Evolutionary conservation across 164 flowering plant genomes (phyloP).

Genomic region (Piper betle): DNA sequence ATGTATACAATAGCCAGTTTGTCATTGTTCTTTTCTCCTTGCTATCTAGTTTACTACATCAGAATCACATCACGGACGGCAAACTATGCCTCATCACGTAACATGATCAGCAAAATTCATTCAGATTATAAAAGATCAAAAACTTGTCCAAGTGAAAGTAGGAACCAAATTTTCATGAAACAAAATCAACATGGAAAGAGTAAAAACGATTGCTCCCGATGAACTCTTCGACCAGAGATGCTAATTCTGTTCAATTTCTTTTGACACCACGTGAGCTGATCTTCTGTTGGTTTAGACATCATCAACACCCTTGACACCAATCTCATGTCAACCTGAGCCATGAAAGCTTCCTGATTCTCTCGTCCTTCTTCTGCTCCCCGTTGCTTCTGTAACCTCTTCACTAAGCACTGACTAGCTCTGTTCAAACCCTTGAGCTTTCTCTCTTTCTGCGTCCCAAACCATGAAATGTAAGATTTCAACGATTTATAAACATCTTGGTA

Average conservation of each 20-base stretch:
- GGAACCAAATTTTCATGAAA: not conserved
- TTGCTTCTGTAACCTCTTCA: constrained; percentile 55
- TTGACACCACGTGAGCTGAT: constrained; percentile 69
- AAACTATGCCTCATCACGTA: too few species aligned
- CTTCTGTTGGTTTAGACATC: constrained; percentile 52
- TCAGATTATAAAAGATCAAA: too few species aligned
- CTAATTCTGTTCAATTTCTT: constrained; percentile 39
- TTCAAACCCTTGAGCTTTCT: constrained; percentile 46
- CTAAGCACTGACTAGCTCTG: constrained; percentile 59
- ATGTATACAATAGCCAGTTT: too few species aligned
- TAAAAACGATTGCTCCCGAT: constrained; percentile 52
- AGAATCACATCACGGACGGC: too few species aligned
- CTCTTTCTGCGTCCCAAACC: constrained; percentile 59
- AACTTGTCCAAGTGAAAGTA: too few species aligned
- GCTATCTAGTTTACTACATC: too few species aligned
- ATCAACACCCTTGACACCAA: constrained; percentile 57
- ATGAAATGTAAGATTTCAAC: not conserved
- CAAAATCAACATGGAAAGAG: constrained; percentile 63
- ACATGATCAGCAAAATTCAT: too few species aligned
- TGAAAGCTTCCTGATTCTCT: constrained; percentile 12
- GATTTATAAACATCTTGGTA: too few species aligned
- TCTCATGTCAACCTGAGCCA: constrained; percentile 51
- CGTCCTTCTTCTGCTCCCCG: constrained; percentile 13
- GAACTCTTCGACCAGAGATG: constrained; percentile 28
- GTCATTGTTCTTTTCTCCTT: too few species aligned